Evolutionary conservation across 1,284 basidiomycete species (phyloP).

Genomic region (Melanopsichium pennsylvanicum): DNA sequence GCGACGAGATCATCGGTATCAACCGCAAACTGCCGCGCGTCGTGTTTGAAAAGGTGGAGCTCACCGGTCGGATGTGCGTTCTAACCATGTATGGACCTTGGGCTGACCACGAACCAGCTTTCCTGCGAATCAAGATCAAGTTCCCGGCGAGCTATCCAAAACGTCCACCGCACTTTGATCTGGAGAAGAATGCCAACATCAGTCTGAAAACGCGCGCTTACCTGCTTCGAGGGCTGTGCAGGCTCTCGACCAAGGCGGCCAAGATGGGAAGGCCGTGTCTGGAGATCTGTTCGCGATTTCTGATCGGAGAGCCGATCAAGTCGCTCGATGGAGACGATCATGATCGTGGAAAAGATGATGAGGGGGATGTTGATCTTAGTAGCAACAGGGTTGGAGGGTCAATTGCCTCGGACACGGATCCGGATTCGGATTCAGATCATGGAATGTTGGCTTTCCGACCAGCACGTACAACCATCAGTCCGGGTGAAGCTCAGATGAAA

Average conservation of each 20-base stretch:
- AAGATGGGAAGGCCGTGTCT: conserved; percentile 32
- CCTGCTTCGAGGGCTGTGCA: conserved; percentile 41
- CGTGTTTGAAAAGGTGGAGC: conserved; percentile 57
- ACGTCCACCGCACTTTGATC: conserved; percentile 52
- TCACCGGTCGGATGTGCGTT: conserved; percentile 52
- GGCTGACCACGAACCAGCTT: conserved; percentile 53
- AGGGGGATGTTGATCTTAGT: conserved; percentile 3
- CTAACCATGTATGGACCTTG: conserved; percentile 61
- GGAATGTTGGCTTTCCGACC: conserved; percentile 22
- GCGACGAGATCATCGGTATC: conserved; percentile 54
- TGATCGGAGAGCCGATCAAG: conserved; percentile 54
- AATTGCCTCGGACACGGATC: conserved; percentile 13
- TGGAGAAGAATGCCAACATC: conserved; percentile 59
- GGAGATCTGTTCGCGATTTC: conserved; percentile 50
- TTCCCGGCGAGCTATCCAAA: conserved; percentile 57
- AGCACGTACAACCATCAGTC: neutral
- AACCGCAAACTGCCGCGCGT: conserved; percentile 48
- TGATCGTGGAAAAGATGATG: conserved; percentile 7
- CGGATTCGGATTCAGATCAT: conserved; percentile 23
- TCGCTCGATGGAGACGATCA: conserved; percentile 28
- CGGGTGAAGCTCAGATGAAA: conserved; percentile 3
- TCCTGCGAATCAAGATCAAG: conserved; percentile 55
- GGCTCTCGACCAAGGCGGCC: conserved; percentile 35
- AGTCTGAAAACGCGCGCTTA: conserved; percentile 57
- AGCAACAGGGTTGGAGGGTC: conserved; percentile 23